Conservation (phyloP, 1,284 basidiomycete species). For the Vanrija sp. region DNA sequence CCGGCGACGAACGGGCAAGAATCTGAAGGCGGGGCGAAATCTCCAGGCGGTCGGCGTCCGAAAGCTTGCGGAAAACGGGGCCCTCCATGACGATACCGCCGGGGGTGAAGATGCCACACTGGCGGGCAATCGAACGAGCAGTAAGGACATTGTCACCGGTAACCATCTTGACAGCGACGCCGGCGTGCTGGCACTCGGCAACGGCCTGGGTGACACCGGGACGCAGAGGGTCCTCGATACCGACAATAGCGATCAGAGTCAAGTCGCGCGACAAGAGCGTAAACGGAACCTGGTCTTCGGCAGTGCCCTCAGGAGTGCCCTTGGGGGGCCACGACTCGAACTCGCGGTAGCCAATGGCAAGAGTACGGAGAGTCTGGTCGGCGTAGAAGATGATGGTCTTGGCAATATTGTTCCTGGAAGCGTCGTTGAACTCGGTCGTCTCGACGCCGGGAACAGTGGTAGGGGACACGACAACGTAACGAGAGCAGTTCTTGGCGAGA, state of each 20-base stretch:
- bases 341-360: constrained; percentile 89
- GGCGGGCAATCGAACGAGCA: constrained; percentile 80
- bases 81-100: constrained; percentile 58
- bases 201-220: constrained; percentile 86
- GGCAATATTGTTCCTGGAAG: constrained; percentile 29
- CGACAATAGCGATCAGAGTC: constrained; percentile 80
- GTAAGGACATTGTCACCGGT: constrained; percentile 97
- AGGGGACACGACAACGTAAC: constrained; percentile 64
- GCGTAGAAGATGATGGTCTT: constrained; percentile 92
- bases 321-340: constrained; percentile 80
- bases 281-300: constrained; percentile 60
- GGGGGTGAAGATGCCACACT: constrained; percentile 69
- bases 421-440: constrained; percentile 33
- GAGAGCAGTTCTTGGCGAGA: constrained; percentile 66
- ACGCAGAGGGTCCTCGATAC: constrained; percentile 94
- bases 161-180: constrained; percentile 98
- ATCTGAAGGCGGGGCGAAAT: constrained; percentile 58
- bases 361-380: constrained; percentile 88
- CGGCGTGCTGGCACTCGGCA: constrained; percentile 75
- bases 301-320: constrained; percentile 56
- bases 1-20: constrained; percentile 89
- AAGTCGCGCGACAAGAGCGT: constrained; percentile 67
- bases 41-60: constrained; percentile 52
- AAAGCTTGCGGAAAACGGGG: constrained; percentile 61
- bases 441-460: constrained; percentile 9